These are phyloP conservation scores for Cucurbitaria berberidis DNA, from an alignment of 2,329 filamentous ascomycete species.

Conservation along the genomic window DNA sequence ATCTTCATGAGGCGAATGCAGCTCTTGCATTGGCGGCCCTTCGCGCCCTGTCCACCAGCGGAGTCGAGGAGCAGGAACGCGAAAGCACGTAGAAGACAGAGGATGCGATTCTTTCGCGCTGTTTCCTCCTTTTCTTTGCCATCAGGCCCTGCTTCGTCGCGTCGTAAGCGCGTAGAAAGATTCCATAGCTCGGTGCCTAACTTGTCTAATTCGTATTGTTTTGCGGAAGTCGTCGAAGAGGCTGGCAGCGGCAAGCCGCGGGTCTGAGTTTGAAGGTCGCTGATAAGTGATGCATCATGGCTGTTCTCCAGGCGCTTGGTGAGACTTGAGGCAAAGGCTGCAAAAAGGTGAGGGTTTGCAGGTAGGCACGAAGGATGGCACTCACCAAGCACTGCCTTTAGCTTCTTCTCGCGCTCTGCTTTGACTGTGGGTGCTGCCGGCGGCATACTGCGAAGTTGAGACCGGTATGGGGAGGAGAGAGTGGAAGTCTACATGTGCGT, in stretches of 20 bases:
- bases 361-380: slow-evolving; percentile 1
- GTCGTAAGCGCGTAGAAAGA: slow-evolving; percentile 60
- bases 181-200: slow-evolving; percentile 71
- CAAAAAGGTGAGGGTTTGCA: background rate
- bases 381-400: slow-evolving; percentile 41
- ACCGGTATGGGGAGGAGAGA: no score
- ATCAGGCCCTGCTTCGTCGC: slow-evolving; percentile 17
- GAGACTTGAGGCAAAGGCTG: slow-evolving; percentile 45
- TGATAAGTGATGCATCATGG: slow-evolving; percentile 28
- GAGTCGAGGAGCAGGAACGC: slow-evolving; percentile 71
- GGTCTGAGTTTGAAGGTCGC: slow-evolving; percentile 52
- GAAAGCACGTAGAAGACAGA: slow-evolving; percentile 58
- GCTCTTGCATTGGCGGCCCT: slow-evolving; percentile 31
- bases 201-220: slow-evolving; percentile 60
- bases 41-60: slow-evolving; percentile 26
- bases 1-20: slow-evolving; percentile 67
- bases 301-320: slow-evolving; percentile 26
- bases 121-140: slow-evolving; percentile 43
- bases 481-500: no score
- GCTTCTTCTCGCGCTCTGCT: slow-evolving; percentile 45
- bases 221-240: slow-evolving; percentile 37
- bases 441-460: no score
- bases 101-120: slow-evolving; percentile 20
- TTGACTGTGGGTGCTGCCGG: slow-evolving; percentile 26
- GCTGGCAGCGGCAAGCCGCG: slow-evolving; percentile 45